Conservation (phyloP, 2,329 filamentous ascomycete genomes). For the Elsinoe batatas region DNA sequence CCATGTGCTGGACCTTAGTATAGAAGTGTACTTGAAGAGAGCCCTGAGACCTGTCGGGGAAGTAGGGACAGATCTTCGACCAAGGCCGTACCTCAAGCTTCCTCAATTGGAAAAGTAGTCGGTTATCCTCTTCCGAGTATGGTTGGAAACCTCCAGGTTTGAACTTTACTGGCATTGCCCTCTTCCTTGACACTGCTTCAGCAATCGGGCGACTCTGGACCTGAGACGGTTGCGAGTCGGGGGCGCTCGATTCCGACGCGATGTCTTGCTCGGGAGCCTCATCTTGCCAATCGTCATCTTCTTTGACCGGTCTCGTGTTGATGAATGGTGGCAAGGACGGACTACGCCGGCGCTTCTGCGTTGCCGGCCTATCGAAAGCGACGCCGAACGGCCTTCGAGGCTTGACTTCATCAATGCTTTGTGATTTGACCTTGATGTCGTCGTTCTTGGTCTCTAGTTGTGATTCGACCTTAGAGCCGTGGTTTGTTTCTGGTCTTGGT, state of each 20-base stretch:
- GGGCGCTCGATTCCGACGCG: background rate
- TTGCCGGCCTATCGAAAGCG: too few relatives aligned
- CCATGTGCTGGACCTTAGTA: background rate
- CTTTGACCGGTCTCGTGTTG: too few relatives aligned
- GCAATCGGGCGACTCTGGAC: too few relatives aligned
- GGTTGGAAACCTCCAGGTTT: background rate
- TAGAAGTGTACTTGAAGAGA: conserved; percentile 22
- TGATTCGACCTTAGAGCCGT: background rate
- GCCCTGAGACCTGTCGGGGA: conserved; percentile 24
- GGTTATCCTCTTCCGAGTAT: conserved; percentile 23
- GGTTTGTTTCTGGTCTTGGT: background rate
- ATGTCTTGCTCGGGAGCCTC: background rate
- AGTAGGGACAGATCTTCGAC: conserved; percentile 27
- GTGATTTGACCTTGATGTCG: background rate
- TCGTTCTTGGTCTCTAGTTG: background rate
- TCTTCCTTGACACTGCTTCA: background rate
- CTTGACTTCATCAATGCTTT: background rate
- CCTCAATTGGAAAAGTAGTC: conserved; percentile 31
- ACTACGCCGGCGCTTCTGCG: too few relatives aligned
- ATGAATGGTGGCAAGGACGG: too few relatives aligned
- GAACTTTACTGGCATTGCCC: background rate
- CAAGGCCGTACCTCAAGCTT: conserved; percentile 29
- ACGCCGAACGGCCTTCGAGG: too few relatives aligned
- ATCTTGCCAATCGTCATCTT: background rate
- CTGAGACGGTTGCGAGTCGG: background rate